Conservation (phyloP, 306 rosid genomes). For the Corylus americana region DNA sequence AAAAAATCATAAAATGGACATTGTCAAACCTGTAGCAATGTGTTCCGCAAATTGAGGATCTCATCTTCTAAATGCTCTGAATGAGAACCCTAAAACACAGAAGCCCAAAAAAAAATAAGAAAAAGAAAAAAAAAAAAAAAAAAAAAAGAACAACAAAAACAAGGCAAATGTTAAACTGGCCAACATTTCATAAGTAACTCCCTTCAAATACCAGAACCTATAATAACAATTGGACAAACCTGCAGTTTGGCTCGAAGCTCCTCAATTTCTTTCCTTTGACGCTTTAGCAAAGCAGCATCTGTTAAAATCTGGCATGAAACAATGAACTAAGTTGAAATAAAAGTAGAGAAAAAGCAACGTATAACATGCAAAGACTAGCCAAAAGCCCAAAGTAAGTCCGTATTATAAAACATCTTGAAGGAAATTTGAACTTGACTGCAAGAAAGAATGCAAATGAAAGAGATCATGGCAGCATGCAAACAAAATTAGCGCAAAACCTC, state of each 20-base stretch:
- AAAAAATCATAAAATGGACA: conserved; percentile 25
- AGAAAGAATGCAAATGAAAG: conserved; percentile 21
- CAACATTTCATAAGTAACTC: neutral
- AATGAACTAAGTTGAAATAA: conserved; percentile 19
- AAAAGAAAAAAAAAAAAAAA: neutral
- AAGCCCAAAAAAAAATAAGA: neutral
- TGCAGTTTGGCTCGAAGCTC: conserved; percentile 86
- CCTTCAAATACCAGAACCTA: neutral
- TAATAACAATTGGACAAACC: conserved; percentile 47
- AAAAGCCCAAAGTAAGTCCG: neutral
- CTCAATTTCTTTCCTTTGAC: conserved; percentile 95
- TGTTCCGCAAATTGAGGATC: conserved; percentile 84
- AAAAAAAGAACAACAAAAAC: neutral
- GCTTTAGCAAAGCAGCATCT: conserved; percentile 97
- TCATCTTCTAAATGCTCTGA: conserved; percentile 87
- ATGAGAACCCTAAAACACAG: conserved; percentile 70
- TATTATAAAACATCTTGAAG: conserved; percentile 18
- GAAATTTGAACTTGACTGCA: conserved; percentile 17
- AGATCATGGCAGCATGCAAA: conserved; percentile 2
- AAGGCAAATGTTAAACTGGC: conserved; percentile 16
- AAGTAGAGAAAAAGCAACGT: conserved; percentile 4
- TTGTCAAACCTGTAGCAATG: conserved; percentile 67
- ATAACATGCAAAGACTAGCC: conserved; percentile 19
- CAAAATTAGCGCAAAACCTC: conserved; percentile 59
- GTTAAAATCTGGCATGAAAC: conserved; percentile 72